Percentiles rank a stretch among this genome's conserved stretches.
Evolutionary conservation across 176 grass and related monocot genomes (phyloP).

Genomic region (Aegilops speltoides): DNA sequence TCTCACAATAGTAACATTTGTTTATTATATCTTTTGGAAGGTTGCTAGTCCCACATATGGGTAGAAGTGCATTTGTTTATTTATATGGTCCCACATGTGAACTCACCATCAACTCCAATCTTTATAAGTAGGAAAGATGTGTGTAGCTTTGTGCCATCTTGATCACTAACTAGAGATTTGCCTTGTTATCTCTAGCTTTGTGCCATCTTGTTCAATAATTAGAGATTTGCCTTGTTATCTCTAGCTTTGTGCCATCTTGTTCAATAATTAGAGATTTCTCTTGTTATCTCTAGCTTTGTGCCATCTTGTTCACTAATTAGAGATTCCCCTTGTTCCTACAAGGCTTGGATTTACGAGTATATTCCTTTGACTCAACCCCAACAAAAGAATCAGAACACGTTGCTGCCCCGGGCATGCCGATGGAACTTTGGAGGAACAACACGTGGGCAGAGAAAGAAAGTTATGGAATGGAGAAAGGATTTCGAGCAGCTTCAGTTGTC

Average conservation of each 20-base stretch:
- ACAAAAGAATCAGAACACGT: constrained; percentile 55
- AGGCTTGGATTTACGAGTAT: constrained; percentile 66
- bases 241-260: constrained; percentile 8
- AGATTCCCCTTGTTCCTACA: constrained; percentile 6
- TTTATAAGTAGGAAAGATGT: too few relatives aligned
- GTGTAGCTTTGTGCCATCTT: constrained; percentile 9
- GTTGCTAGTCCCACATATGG: too few relatives aligned
- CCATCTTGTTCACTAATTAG: constrained; percentile 28
- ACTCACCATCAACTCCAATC: too few relatives aligned
- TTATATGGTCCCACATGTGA: too few relatives aligned
- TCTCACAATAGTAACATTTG: too few relatives aligned
- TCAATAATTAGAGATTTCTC: constrained; percentile 18
- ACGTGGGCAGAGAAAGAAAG: constrained; percentile 60
- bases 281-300: constrained; percentile 5
- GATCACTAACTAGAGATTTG: constrained; percentile 19
- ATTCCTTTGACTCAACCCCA: constrained; percentile 62
- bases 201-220: constrained; percentile 30
- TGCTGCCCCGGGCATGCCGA: constrained; percentile 45
- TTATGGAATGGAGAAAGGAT: constrained; percentile 58
- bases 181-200: background rate
- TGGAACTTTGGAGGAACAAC: constrained; percentile 64
- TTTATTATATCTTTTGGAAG: too few relatives aligned
- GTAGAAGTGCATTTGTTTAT: too few relatives aligned
- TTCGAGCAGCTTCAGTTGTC: constrained; percentile 53
- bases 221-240: constrained; percentile 10